Evolutionary conservation across 140 eudicot genomes (phyloP).

Genomic region (Bidens hawaiensis): DNA sequence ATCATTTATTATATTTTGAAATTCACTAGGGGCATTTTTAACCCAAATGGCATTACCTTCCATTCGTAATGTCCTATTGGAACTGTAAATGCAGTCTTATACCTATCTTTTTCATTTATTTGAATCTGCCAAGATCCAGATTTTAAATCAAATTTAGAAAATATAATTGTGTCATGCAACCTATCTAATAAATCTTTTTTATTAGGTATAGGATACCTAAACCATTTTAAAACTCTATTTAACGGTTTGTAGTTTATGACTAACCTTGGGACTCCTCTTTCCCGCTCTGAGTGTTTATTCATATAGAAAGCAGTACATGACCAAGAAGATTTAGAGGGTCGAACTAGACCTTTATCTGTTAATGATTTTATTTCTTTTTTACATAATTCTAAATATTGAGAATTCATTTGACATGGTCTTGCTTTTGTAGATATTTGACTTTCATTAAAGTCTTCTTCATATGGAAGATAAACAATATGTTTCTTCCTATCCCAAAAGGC

Average conservation of each 20-base stretch:
- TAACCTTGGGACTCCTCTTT: no score
- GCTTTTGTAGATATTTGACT: neutral
- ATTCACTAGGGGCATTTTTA: neutral
- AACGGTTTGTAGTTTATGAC: neutral
- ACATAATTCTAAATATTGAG: no score
- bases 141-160: neutral
- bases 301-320: no score
- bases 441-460: neutral
- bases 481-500: neutral
- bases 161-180: neutral
- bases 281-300: no score
- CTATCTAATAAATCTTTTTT: slow-evolving; percentile 3
- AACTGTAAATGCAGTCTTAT: neutral
- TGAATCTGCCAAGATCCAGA: slow-evolving; percentile 3
- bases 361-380: neutral
- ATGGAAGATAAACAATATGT: neutral
- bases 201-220: slow-evolving; percentile 2
- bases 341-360: neutral
- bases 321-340: neutral
- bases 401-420: neutral
- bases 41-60: neutral
- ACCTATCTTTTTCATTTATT: neutral
- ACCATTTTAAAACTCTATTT: slow-evolving; percentile 6
- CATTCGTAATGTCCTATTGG: neutral
- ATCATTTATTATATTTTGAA: no score